These are phyloP conservation scores for Ulota crispa DNA, from an alignment of 225 moss, liverwort and hornwort genomes.

Conservation along the genomic window DNA sequence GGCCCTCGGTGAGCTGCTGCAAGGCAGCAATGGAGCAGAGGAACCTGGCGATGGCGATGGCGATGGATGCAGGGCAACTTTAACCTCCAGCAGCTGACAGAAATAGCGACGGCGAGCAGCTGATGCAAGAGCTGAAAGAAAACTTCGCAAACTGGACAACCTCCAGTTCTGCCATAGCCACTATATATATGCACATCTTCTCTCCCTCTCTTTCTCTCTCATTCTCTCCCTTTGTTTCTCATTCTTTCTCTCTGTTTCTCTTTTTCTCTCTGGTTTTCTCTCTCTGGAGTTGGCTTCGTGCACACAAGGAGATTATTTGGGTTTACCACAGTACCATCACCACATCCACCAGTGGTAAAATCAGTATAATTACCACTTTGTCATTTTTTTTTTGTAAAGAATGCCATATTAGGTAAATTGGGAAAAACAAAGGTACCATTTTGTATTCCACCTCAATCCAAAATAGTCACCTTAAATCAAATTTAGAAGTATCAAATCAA, in stretches of 20 bases:
- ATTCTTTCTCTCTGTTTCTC: neutral
- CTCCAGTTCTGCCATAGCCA: slow-evolving; percentile 6
- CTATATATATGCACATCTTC: neutral
- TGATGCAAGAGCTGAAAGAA: neutral
- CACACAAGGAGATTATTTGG: too few species aligned
- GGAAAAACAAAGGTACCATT: too few species aligned
- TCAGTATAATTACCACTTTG: too few species aligned
- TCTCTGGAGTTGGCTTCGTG: neutral
- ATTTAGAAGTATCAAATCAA: too few species aligned
- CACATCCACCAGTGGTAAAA: too few species aligned
- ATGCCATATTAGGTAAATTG: too few species aligned
- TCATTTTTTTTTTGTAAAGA: too few species aligned
- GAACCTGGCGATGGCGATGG: neutral
- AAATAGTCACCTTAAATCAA: too few species aligned
- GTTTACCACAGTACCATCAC: too few species aligned
- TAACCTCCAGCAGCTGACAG: neutral
- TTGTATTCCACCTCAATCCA: too few species aligned
- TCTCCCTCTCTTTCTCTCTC: neutral
- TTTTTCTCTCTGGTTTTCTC: neutral
- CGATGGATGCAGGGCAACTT: neutral
- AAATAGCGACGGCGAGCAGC: slow-evolving; percentile 16
- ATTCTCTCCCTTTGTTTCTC: neutral
- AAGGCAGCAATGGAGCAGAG: neutral
- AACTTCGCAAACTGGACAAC: neutral
- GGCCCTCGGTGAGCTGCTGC: neutral